phyloP scores from a whole-genome alignment of 78 protist species.

The Emiliania huxleyi region DNA sequence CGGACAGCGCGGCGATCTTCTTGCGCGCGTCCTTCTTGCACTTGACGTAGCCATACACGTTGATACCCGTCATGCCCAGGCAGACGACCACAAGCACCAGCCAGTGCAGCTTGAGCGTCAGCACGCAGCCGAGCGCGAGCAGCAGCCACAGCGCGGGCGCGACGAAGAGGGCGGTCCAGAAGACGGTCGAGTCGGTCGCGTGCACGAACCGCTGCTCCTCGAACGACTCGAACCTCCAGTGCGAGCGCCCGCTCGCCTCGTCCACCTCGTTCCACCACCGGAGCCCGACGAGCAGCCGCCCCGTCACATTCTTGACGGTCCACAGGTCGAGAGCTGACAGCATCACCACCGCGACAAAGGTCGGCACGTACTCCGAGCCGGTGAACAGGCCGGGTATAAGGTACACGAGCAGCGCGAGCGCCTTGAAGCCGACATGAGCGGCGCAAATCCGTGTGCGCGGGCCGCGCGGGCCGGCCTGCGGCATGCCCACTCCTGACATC shows the following conservation, averaged over 20 bases:
- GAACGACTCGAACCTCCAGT: background rate
- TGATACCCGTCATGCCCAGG: background rate
- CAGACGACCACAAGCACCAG: background rate
- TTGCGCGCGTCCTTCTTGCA: background rate
- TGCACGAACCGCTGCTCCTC: background rate
- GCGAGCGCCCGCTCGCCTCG: background rate
- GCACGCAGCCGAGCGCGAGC: background rate
- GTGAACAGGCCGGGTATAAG: background rate
- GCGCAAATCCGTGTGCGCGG: background rate
- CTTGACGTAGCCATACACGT: background rate
- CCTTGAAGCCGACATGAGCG: background rate
- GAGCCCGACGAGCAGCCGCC: slow-evolving; percentile 45
- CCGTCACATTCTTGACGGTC: slow-evolving; percentile 18
- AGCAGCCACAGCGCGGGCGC: background rate
- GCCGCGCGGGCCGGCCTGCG: background rate
- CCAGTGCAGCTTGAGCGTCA: background rate
- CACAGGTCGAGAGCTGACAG: slow-evolving; percentile 27
- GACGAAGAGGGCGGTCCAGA: background rate
- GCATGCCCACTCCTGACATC: too few relatives aligned
- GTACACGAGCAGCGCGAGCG: background rate
- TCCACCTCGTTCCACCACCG: slow-evolving; percentile 49
- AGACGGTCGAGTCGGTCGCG: background rate
- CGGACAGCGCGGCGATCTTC: background rate
- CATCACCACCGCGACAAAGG: slow-evolving; percentile 4
- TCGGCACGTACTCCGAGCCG: background rate